These are phyloP conservation scores for Coprinopsis sp. DNA, from an alignment of 768 basidiomycete species.

Conservation along the genomic window DNA sequence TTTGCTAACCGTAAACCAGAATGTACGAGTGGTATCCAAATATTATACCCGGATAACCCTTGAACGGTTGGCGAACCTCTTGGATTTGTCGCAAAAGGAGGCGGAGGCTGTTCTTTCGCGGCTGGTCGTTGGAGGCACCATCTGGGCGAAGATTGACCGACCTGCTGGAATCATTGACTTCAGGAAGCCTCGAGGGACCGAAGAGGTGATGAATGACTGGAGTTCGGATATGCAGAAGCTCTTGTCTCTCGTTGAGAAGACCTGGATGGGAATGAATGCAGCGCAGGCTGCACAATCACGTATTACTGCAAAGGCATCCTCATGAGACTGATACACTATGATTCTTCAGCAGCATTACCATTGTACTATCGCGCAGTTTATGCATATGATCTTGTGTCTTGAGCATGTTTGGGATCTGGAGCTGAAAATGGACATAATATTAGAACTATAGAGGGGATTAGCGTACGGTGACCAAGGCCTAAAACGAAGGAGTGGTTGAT, in stretches of 20 bases:
- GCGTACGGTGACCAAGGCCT: no score
- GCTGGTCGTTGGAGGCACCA: constrained; percentile 85
- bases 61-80: constrained; percentile 72
- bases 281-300: constrained; percentile 80
- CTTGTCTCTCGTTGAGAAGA: constrained; percentile 90
- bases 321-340: constrained; percentile 4
- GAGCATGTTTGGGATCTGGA: no score
- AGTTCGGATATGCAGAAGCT: constrained; percentile 94
- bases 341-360: background rate
- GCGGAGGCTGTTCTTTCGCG: constrained; percentile 88
- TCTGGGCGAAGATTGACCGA: constrained; percentile 93
- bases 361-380: no score
- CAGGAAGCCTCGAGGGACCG: constrained; percentile 72
- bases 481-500: no score
- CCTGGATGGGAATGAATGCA: constrained; percentile 96
- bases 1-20: constrained; percentile 44
- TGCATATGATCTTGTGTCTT: no score
- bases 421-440: background rate
- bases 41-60: constrained; percentile 96
- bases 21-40: constrained; percentile 88
- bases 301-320: constrained; percentile 17
- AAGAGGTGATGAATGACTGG: constrained; percentile 98
- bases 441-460: constrained; percentile 1
- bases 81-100: constrained; percentile 76
- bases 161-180: constrained; percentile 89